Base-by-base conservation (phyloP, 306 rosid species). In the Begonia loranthoides region DNA sequence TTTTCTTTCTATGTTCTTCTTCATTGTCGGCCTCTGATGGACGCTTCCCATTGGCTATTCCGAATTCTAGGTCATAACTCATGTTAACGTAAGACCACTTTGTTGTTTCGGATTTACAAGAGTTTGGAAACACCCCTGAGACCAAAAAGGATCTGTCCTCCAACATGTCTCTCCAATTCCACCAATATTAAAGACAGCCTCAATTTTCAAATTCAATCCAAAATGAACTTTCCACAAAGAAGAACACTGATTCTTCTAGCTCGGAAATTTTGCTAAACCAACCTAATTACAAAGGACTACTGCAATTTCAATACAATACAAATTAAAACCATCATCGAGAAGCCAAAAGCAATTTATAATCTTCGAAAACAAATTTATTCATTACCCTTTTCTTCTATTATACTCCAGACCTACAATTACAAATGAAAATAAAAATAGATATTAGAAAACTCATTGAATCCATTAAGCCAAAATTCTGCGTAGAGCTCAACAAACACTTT, bases 111-210 rank as follows among this genome's bases (percentile, higher is more conserved):
- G 81, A 59, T 64, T 72, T 80, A 75, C 84, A 84, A 56, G 73
- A 46, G 74, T 79, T 73, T 40, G 86, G 51, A 74, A 76, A 86
- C 84, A 79, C 73, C 76, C 95, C 69, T 47, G 80, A 70, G 56
- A 76, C 64, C 60, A 74, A 49, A 28, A 73, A 74, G 49, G 83
- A 79, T 57, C 88, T 83, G 60, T 66, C 80, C 60, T 92, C 99
- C 77, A 83, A 92, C 99, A 92, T 90, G 66, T 80, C 92, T 72
- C 69, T 51, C 54, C 49, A 21, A 52, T 67, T 15, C 39, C 60
- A 72, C 53, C 64, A 49, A 64, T 51, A 19, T 38, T 1, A 28
- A 28, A 28, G 8, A 28, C 7, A 28, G 9, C 36, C 6, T 4
- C 6, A 28, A 28, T 7, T 28, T 7, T 4, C 8, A 62, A 51